Base-by-base conservation (phyloP, 768 basidiomycete species). In the Lactifluus rugatus region DNA sequence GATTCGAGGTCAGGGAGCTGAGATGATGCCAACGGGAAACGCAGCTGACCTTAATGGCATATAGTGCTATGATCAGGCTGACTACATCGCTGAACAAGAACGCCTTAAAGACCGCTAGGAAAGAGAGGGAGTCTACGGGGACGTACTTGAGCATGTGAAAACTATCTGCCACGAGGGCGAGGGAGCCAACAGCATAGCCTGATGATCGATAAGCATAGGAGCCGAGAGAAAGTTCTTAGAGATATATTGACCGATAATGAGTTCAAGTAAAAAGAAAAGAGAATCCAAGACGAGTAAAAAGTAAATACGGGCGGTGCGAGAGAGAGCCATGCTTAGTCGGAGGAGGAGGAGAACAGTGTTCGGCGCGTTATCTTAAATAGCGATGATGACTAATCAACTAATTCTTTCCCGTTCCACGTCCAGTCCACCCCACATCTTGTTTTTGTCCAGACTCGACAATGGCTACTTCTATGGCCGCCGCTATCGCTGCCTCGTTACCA, bases 121-220 rank as follows among this genome's bases (percentile, higher is more conserved):
- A 26, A 45, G 21, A 25, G 47, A 21, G 53, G 54, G 26, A 46
- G 9, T 23, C 4, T n/a, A 3, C 26, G 50, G 16, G 21, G 45
- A 73, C 85, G 60, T 63, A 94, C 93, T 97, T 97, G 74, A 97
- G 84, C 94, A 96, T 98, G 74, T 98, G 95, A 72, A 98, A 98
- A 64, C 88, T 89, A 74, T 97, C 95, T 8, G 95, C 95, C 48
- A 99, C 85, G 54, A 98, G 85, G 1, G 94, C 94, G 1, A 97
- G 81, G 0, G 93, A 95, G 31, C 93, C 93, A 55, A 96, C 92
- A n/a, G 87, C 83, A 84, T 95, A 95, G 42, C 94, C 93, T 87
- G 65, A 25, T 60, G 61, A 48, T 58, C 16, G 34, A 49, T 44
- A 41, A 51, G 39, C 13, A 37, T 37, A 34, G 19, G 31, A 19